A percentile compares a stretch with the other conserved stretches of the same genome.
Conservation (phyloP, 2,329 filamentous ascomycete genomes). For the Pseudomassariella vexata region DNA sequence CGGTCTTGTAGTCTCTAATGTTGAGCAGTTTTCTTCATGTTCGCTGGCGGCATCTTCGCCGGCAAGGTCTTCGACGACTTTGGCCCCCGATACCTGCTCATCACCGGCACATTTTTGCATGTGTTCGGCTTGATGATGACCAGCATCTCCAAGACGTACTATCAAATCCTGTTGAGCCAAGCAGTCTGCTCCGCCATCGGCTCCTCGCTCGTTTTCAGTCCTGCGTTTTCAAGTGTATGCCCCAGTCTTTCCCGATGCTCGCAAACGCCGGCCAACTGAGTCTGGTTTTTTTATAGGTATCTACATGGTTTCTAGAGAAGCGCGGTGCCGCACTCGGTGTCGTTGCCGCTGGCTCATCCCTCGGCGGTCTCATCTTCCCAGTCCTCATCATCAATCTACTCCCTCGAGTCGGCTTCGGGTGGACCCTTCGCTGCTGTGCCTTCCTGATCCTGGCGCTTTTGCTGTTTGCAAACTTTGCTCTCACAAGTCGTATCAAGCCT, state of each 20-base stretch:
- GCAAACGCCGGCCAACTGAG: too few species aligned
- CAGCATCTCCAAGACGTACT: slow-evolving; percentile 40
- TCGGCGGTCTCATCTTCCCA: slow-evolving; percentile 53
- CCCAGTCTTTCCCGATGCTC: too few species aligned
- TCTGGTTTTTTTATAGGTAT: slow-evolving; percentile 22
- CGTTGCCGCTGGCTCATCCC: slow-evolving; percentile 44
- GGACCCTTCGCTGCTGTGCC: slow-evolving; percentile 12
- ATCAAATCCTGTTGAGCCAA: slow-evolving; percentile 38
- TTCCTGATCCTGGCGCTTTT: slow-evolving; percentile 13
- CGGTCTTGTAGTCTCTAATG: too few species aligned
- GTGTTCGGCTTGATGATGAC: slow-evolving; percentile 63
- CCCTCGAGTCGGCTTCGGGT: slow-evolving; percentile 38
- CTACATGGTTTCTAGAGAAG: slow-evolving; percentile 46
- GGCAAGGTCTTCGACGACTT: slow-evolving; percentile 61
- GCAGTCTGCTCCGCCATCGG: slow-evolving; percentile 34
- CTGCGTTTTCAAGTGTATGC: slow-evolving; percentile 21
- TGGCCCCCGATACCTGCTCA: slow-evolving; percentile 53
- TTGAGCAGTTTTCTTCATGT: slow-evolving; percentile 40
- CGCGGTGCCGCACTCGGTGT: slow-evolving; percentile 49
- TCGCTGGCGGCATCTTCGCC: slow-evolving; percentile 29
- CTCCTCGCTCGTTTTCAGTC: slow-evolving; percentile 36
- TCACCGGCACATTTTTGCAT: slow-evolving; percentile 48
- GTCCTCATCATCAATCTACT: slow-evolving; percentile 53
- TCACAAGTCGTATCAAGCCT: slow-evolving; percentile 1
- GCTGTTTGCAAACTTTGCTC: slow-evolving; percentile 8